Evolutionary conservation across 1,139 yeast genomes (phyloP).

Genomic region (Scheffersomyces segobiensis): DNA sequence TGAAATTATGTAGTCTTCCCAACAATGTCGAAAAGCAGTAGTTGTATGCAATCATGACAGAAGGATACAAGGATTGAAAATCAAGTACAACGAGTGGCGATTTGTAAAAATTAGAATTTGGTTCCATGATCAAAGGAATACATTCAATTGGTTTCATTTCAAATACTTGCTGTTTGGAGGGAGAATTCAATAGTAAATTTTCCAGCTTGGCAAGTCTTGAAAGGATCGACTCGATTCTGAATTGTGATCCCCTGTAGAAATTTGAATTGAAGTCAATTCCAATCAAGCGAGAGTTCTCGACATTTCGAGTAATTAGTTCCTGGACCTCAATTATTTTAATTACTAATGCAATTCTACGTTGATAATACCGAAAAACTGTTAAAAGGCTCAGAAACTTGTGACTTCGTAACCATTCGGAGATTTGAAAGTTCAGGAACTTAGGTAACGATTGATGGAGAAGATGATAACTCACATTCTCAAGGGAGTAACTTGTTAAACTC

Average conservation of each 20-base stretch:
- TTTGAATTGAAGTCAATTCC: conserved; percentile 92
- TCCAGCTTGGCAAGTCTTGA: conserved; percentile 75
- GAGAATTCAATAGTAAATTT: conserved; percentile 71
- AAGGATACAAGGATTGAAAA: conserved; percentile 92
- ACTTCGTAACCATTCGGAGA: conserved; percentile 52
- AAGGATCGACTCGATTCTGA: conserved; percentile 83
- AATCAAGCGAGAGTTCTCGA: conserved; percentile 81
- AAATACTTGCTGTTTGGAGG: conserved; percentile 78
- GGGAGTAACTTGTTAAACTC: conserved; percentile 63
- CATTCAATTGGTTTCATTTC: conserved; percentile 85
- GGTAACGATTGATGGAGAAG: conserved; percentile 70
- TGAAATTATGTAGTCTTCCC: conserved; percentile 63
- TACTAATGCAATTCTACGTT: conserved; percentile 44
- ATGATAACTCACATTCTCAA: conserved; percentile 76
- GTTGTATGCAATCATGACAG: conserved; percentile 87
- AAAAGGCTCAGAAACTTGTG: conserved; percentile 24
- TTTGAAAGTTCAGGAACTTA: conserved; percentile 47
- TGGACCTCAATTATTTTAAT: conserved; percentile 56
- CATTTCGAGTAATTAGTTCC: conserved; percentile 69
- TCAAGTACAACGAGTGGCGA: conserved; percentile 89
- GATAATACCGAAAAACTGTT: conserved; percentile 53
- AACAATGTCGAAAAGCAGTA: conserved; percentile 87
- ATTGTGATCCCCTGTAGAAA: conserved; percentile 89
- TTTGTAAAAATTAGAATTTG: conserved; percentile 78
- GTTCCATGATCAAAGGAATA: conserved; percentile 91